Evolutionary conservation across 257 asterid species (phyloP).

Genomic region (Penstemon barbatus): DNA sequence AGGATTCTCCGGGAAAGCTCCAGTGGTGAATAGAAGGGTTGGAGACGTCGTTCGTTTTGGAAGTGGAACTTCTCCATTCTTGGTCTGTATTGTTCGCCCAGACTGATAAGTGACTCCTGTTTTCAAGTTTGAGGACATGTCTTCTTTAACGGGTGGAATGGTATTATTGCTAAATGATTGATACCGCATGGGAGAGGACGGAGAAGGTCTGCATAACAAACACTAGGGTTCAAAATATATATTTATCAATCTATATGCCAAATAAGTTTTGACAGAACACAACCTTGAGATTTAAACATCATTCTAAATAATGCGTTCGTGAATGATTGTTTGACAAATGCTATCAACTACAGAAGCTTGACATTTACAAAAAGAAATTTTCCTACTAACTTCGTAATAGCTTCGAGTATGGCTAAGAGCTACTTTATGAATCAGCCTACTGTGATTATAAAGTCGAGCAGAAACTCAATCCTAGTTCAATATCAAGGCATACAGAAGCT

Average conservation of each 20-base stretch:
- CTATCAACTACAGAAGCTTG: slow-evolving; percentile 15
- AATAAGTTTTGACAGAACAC: background rate
- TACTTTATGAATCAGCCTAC: background rate
- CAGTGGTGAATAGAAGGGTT: slow-evolving; percentile 38
- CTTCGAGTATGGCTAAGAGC: slow-evolving; percentile 11
- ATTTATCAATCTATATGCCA: background rate
- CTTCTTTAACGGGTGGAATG: slow-evolving; percentile 39
- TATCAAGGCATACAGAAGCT: slow-evolving; percentile 9
- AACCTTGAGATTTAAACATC: slow-evolving; percentile 13
- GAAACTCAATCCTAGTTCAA: slow-evolving; percentile 10
- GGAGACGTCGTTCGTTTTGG: slow-evolving; percentile 82
- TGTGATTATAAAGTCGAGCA: background rate
- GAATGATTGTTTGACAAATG: slow-evolving; percentile 6
- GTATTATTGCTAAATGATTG: slow-evolving; percentile 41
- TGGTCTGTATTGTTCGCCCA: slow-evolving; percentile 45
- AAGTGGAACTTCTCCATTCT: slow-evolving; percentile 50
- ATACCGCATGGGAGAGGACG: slow-evolving; percentile 40
- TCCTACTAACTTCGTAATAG: background rate
- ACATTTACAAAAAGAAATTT: slow-evolving; percentile 12
- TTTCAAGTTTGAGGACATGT: slow-evolving; percentile 33
- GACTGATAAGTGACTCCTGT: slow-evolving; percentile 37
- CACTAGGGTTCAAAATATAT: slow-evolving; percentile 2
- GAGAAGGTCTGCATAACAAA: slow-evolving; percentile 46
- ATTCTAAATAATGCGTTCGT: slow-evolving; percentile 13
- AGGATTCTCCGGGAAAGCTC: slow-evolving; percentile 39